Percentiles rank a stretch among this genome's conserved stretches.
These are phyloP conservation scores for Cucumis melo DNA, from an alignment of 306 rosid species.

Conservation along the genomic window DNA sequence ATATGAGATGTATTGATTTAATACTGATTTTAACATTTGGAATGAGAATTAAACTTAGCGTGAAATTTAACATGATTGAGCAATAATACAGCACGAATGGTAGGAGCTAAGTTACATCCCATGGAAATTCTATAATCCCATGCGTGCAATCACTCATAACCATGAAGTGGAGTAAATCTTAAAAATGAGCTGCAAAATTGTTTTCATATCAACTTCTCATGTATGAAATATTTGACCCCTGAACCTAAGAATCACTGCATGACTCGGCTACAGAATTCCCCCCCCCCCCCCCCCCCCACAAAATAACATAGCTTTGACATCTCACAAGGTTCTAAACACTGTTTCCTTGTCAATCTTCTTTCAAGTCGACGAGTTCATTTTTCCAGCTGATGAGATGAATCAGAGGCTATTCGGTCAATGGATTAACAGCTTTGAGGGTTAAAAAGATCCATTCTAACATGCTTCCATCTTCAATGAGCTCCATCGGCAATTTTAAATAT, in stretches of 20 bases:
- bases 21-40: neutral
- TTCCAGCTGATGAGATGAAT: neutral
- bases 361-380: neutral
- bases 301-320: neutral
- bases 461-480: neutral
- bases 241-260: neutral
- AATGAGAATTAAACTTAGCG: neutral
- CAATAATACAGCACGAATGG: neutral
- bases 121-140: neutral
- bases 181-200: neutral
- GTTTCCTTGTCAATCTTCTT: neutral
- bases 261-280: neutral
- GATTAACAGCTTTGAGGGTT: neutral
- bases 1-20: neutral
- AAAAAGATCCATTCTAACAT: neutral
- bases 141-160: neutral
- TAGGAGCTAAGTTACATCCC: neutral
- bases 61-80: neutral
- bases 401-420: neutral
- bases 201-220: neutral
- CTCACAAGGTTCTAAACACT: neutral
- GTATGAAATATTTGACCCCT: neutral
- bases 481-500: too few relatives aligned
- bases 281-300: neutral
- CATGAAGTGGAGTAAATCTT: neutral